Base-by-base conservation (phyloP, 768 basidiomycete species). In the Aureoboletus auriporus region DNA sequence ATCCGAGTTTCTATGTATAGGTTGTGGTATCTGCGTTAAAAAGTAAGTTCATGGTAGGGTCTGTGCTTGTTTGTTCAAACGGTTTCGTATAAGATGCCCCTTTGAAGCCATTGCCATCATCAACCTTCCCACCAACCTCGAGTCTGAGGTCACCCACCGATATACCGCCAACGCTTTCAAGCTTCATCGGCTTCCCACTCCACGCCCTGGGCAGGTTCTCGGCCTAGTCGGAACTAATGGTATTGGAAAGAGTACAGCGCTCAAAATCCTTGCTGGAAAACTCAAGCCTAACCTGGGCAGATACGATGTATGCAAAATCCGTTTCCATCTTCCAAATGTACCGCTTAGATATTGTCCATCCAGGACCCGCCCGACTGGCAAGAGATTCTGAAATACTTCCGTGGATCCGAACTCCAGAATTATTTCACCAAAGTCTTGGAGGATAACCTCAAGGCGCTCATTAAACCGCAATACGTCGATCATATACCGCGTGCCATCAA, bases 1-100 rank as follows among this genome's bases (percentile, higher is more conserved):
- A 71, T 98, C 96, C 26, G 96, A 99, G 68, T 93, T 95, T 67
- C 76, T 99, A 47, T 99, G 96, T 67, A 99, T 99, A 52, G 96
- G 96, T 60, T 99, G 96, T 70, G 96, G 96, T 89, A 98, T 99
- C 63, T 99, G 96, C 67, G 94, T 97, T 30, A 97, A 98, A 74
- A 99, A 97, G 95, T 96, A 63, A 66, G 86, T 72, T 29, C 17
- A 26, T 42, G 30, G 14, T 38, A 36, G 29, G 33, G 1, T 42
- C 46, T 51, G 12, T 11, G 42, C 46, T 28, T 23, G 11, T 44
- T 34, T 26, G 20, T 49, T 56, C 27, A 49, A 42, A 44, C 14
- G 4, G n/a, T 35, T 39, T 39, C 20, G 39, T 42, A 37, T 2
- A 49, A 98, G 95, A 71, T 99, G 96, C 64, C 96, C 96, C 26